Evolutionary conservation across 371 early-diverging fungal species (phyloP), one percentile per base, ranked within the genome.

Genomic region (Blakeslea trispora): DNA sequence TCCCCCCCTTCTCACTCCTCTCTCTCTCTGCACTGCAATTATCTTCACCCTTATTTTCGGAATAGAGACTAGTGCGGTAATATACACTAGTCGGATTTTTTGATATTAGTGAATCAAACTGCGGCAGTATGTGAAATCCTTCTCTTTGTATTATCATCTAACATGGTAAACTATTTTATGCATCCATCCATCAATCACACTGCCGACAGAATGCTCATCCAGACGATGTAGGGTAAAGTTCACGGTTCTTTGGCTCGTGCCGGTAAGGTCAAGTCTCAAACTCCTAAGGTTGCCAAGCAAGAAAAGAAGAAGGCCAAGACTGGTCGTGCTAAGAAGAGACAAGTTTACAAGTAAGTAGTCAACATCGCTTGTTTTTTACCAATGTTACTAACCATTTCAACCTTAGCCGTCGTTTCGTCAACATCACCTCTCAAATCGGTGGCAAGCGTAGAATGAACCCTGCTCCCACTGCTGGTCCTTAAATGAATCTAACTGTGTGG

Each of bases 191-290:
- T 57, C 50, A 37, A 57, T 35, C 24, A 18, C 13, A 8, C 5
- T 5, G 5, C 13, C 42, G 31, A 4, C 32, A n/a, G 39, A 28
- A 28, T 28, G 28, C 28, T 28, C 23, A 19, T 19, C 14, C 18
- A 45, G 44, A 41, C 19, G 9, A 9, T 37, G 32, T 62, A 92
- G 98, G 98, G 96, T 87, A 98, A 97, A 92, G 95, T 96, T 72
- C 98, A 98, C 95, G 97, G 98, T 86, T 96, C 97, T 68, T 88
- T 98, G 74, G 96, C 97, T 84, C 96, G 97, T 93, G 99, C 99
- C 83, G 99, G 99, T 89, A 99, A 99, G 87, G 99, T 99, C 74
- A 97, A 98, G 94, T 93, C 92, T 71, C 98, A 98, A 79, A 96
- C 95, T 72, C 99, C 99, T 71, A 98, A 98, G 89, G 99, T 98